phyloP scores from a whole-genome alignment of 192 early-diverging fungal genomes.

The Backusella australiensis region DNA sequence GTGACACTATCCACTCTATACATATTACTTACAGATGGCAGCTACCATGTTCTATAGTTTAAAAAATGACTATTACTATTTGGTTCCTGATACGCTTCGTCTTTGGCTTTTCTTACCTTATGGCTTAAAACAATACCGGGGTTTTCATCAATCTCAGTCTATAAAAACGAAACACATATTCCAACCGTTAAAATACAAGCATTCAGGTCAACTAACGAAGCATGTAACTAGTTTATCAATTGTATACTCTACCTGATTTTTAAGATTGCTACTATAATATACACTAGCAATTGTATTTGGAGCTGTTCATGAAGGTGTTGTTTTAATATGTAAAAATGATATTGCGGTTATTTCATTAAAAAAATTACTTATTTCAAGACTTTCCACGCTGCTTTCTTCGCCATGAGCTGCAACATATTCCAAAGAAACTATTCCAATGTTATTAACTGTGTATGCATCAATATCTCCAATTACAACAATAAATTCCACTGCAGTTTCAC shows the following conservation, averaged over 20 bases:
- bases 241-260: not conserved
- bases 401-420: slow-evolving; percentile 8
- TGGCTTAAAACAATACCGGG: not conserved
- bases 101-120: not conserved
- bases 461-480: slow-evolving; percentile 20
- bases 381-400: not conserved
- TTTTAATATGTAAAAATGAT: not conserved
- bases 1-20: not conserved
- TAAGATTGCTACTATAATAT: slow-evolving; percentile 6
- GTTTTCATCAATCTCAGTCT: not conserved
- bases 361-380: not conserved
- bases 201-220: no score
- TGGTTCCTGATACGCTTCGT: not conserved
- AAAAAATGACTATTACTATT: not conserved
- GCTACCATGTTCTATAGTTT: not conserved
- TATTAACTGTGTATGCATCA: not conserved
- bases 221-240: not conserved
- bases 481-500: slow-evolving; percentile 13
- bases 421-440: not conserved
- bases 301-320: not conserved
- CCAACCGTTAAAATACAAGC: not conserved
- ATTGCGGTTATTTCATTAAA: not conserved
- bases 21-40: slow-evolving; percentile 2
- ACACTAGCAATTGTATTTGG: slow-evolving; percentile 4
- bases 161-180: not conserved